Percentiles rank a stretch among this genome's conserved stretches.
Conservation (phyloP, 768 basidiomycete species). For the Auriscalpium vulgare region DNA sequence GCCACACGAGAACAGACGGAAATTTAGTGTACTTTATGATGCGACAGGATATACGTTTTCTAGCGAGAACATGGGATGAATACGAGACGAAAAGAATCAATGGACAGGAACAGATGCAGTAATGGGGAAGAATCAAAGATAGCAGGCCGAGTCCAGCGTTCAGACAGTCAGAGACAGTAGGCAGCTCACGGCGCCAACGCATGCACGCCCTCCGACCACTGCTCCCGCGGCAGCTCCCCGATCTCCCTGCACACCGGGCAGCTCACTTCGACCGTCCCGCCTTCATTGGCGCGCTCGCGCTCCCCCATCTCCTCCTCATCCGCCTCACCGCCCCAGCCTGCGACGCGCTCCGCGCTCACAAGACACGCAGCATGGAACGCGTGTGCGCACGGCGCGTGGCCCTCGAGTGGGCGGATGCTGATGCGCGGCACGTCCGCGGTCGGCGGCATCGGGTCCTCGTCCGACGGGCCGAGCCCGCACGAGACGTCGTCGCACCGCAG, state of each 20-base stretch:
- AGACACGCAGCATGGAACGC: slow-evolving; percentile 67
- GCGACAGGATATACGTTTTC: no score
- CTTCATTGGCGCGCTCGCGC: slow-evolving; percentile 12
- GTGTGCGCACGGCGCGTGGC: slow-evolving; percentile 44
- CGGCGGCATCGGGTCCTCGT: slow-evolving; percentile 51
- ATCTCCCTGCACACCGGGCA: slow-evolving; percentile 64
- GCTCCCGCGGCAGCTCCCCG: slow-evolving; percentile 50
- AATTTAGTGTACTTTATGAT: no score
- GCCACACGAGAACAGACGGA: no score
- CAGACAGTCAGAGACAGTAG: no score
- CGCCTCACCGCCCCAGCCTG: slow-evolving; percentile 45
- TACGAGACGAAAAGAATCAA: no score
- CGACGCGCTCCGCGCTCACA: slow-evolving; percentile 57
- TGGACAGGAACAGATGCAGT: no score
- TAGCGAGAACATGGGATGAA: no score
- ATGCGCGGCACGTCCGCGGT: slow-evolving; percentile 29
- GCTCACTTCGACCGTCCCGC: slow-evolving; percentile 47
- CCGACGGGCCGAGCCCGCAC: slow-evolving; percentile 69
- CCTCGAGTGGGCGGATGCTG: slow-evolving; percentile 24
- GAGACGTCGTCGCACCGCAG: slow-evolving; percentile 64
- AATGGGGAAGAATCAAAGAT: no score
- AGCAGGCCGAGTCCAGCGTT: no score
- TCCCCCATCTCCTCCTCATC: slow-evolving; percentile 27
- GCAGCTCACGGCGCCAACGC: slow-evolving; percentile 12
- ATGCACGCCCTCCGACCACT: slow-evolving; percentile 49